Evolutionary conservation across 345 rosid species (phyloP), one percentile per base, ranked within the genome.

Genomic region (Euphorbia lathyris): DNA sequence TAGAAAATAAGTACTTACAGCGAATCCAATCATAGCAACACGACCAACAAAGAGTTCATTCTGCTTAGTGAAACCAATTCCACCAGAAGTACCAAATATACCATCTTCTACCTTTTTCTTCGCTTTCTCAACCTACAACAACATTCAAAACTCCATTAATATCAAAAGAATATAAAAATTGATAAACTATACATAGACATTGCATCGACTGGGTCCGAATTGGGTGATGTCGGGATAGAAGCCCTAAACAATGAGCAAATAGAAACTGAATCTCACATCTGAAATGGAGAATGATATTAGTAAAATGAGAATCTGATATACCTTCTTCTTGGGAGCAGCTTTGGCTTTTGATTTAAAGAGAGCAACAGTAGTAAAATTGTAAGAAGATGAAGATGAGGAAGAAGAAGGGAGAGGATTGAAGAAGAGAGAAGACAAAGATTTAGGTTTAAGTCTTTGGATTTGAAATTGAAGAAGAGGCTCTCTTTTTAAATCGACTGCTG

Each of bases 21-120:
- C 98, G 71, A 94, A 94, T 57, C 98, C 98, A 76, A 94, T 56
- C 98, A 94, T 94, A 73, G 98, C 98, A 13, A 94, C 98, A 64
- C 98, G 97, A n/a, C 98, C 97, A 2, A 94, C 98, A 50, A 94
- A 94, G 75, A 94, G 95, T 76, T 94, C 98, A 59, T 94, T 94
- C 68, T 81, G 83, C 86, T 94, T 94, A 0, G 98, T 94, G 76
- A 94, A 94, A 77, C 98, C 98, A 45, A 94, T 88, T 45, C 98
- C 98, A 25, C 98, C 98, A 0, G 97, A 94, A 0, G 98, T 94
- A 11, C 98, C 98, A 29, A 94, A 94, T 29, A 94, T 74, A 8
- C 98, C 98, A 51, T 91, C 97, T 71, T 94, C 98, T 51, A 87
- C 88, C 72, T 85, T 86, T n/a, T 17, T 72, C 78, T 86, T 91